A percentile compares a stretch with the other conserved stretches of the same genome.
Conservation (phyloP, 1,284 basidiomycete genomes). For the Puccinia novopanici region DNA sequence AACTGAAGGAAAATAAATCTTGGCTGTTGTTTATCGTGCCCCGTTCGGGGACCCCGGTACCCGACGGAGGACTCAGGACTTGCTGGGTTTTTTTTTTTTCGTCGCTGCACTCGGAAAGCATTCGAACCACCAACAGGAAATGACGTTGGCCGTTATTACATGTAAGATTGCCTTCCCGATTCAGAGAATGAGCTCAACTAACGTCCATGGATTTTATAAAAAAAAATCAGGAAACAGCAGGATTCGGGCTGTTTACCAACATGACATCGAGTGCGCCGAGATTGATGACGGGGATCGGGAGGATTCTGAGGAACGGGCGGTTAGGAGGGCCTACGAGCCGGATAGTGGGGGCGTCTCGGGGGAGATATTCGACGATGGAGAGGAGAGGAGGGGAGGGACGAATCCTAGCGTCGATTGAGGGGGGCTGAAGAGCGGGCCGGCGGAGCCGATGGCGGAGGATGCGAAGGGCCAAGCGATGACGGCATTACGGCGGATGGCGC, state of each 20-base stretch:
- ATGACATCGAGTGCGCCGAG: neutral
- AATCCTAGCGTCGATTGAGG: conserved; percentile 37
- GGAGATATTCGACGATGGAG: neutral
- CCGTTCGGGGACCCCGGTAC: neutral
- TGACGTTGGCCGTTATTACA: too few species aligned
- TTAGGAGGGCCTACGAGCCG: neutral
- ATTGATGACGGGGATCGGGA: neutral
- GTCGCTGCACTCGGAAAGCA: too few species aligned
- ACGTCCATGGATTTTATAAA: too few species aligned
- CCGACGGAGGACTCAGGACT: too few species aligned
- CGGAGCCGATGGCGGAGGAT: conserved; percentile 15
- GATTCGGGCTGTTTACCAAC: too few species aligned
- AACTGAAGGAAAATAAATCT: too few species aligned
- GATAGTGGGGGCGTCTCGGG: too few species aligned
- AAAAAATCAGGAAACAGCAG: too few species aligned
- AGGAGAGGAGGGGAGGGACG: neutral
- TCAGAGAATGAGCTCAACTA: too few species aligned
- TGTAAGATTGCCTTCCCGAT: neutral
- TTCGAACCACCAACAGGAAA: too few species aligned
- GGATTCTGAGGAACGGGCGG: neutral
- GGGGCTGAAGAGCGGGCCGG: conserved; percentile 26
- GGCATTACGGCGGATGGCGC: conserved; percentile 33
- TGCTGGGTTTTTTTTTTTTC: too few species aligned
- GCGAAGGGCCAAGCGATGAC: conserved; percentile 31
- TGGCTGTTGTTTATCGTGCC: neutral